A percentile compares a stretch with the other conserved stretches of the same genome.
Evolutionary conservation across 768 basidiomycete species (phyloP).

Genomic region (Naganishia kalamii): DNA sequence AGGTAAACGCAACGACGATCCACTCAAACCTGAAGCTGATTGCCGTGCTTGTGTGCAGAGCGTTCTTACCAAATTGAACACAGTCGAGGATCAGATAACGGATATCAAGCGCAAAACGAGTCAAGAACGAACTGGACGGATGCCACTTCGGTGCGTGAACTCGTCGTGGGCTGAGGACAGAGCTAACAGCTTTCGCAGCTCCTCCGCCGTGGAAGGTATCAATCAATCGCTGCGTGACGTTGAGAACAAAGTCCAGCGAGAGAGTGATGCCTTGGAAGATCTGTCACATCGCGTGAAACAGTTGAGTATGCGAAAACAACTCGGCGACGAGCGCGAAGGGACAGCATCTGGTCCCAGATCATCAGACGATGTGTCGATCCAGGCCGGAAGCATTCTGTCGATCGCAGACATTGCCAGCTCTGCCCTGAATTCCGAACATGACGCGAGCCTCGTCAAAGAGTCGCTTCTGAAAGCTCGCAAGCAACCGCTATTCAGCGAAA

Average conservation of each 20-base stretch:
- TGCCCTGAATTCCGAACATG: constrained; percentile 5
- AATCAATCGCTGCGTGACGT: constrained; percentile 80
- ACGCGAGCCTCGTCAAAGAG: neutral
- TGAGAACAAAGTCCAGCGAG: constrained; percentile 49
- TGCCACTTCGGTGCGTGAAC: constrained; percentile 56
- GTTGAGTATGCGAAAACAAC: neutral
- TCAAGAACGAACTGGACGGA: constrained; percentile 58
- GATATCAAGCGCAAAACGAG: constrained; percentile 64
- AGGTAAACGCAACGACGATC: constrained; percentile 52
- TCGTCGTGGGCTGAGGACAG: neutral
- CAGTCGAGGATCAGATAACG: constrained; percentile 69
- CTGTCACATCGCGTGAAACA: constrained; percentile 24
- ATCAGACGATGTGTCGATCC: neutral
- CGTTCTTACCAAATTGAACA: constrained; percentile 67
- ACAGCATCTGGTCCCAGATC: neutral
- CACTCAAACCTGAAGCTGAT: constrained; percentile 4
- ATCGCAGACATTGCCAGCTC: constrained; percentile 10
- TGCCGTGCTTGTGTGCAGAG: constrained; percentile 50
- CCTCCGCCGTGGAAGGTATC: constrained; percentile 69
- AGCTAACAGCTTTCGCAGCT: neutral
- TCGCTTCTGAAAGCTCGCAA: neutral
- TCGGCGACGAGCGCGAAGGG: neutral
- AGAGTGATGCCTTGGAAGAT: constrained; percentile 44
- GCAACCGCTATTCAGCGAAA: neutral
- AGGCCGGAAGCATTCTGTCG: neutral